Percentiles rank a stretch among this genome's conserved stretches.
phyloP scores from a whole-genome alignment of 768 basidiomycete genomes.

The Zangia roseola region DNA sequence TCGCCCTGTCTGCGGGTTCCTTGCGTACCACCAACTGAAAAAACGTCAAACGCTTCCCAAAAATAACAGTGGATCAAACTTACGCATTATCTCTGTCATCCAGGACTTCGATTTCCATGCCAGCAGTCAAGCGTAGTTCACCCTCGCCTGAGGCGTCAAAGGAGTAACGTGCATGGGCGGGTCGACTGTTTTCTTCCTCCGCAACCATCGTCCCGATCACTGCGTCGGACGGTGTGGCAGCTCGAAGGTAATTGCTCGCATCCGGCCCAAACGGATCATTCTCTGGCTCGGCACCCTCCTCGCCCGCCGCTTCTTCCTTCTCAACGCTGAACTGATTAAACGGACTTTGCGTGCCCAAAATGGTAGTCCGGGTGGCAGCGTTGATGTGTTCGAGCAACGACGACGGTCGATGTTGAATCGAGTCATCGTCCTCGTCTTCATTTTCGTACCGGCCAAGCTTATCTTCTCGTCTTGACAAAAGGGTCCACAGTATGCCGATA shows the following conservation, averaged over 20 bases:
- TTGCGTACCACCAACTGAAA: conserved; percentile 90
- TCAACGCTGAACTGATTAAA: conserved; percentile 41
- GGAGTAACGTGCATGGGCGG: conserved; percentile 78
- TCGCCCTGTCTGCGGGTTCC: conserved; percentile 72
- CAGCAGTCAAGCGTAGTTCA: conserved; percentile 66
- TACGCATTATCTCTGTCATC: conserved; percentile 82
- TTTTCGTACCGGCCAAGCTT: conserved; percentile 62
- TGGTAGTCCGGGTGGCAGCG: conserved; percentile 82
- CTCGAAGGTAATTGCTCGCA: conserved; percentile 72
- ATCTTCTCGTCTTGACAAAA: conserved; percentile 82
- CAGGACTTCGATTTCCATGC: conserved; percentile 71
- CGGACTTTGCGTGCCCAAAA: conserved; percentile 54
- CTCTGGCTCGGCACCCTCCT: conserved; percentile 36
- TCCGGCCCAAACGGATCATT: conserved; percentile 66
- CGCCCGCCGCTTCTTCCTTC: conserved; percentile 50
- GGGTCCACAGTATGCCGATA: conserved; percentile 84
- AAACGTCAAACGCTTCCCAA: conserved; percentile 9
- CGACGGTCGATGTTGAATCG: conserved; percentile 76
- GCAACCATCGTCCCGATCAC: conserved; percentile 56
- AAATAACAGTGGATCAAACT: conserved; percentile 27
- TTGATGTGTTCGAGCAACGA: conserved; percentile 90
- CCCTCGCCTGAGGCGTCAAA: conserved; percentile 80
- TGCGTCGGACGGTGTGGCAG: conserved; percentile 79
- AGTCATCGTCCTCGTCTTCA: conserved; percentile 75
- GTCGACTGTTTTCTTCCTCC: conserved; percentile 65